Conservation (phyloP, 306 rosid genomes). For the Senna siamea region DNA sequence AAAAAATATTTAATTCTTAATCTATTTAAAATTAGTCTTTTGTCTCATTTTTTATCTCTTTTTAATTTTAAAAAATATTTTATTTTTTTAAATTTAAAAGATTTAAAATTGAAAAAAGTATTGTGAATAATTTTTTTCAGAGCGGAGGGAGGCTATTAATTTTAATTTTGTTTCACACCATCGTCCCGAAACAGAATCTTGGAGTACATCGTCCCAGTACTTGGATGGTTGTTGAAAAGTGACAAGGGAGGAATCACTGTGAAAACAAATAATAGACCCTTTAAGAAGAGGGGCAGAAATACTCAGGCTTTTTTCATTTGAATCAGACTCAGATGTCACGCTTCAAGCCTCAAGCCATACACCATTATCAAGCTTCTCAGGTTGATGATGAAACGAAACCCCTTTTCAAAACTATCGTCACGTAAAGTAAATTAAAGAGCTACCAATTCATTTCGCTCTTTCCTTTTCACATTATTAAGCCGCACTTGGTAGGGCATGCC, state of each 20-base stretch:
- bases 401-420: slow-evolving; percentile 22
- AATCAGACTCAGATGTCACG: slow-evolving; percentile 33
- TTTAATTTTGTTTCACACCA: background rate
- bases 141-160: too few relatives aligned
- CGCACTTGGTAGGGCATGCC: background rate
- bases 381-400: slow-evolving; percentile 46
- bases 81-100: too few relatives aligned
- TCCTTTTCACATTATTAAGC: background rate
- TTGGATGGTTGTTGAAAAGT: slow-evolving; percentile 33
- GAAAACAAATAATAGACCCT: slow-evolving; percentile 24
- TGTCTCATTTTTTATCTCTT: too few relatives aligned
- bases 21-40: too few relatives aligned
- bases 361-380: slow-evolving; percentile 22
- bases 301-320: slow-evolving; percentile 24
- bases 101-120: too few relatives aligned
- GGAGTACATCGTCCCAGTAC: background rate
- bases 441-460: background rate
- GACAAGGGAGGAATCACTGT: slow-evolving; percentile 10
- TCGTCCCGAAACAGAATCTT: background rate
- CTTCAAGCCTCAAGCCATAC: slow-evolving; percentile 26
- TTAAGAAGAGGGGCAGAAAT: slow-evolving; percentile 31
- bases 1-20: too few relatives aligned
- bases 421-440: background rate
- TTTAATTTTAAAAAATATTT: too few relatives aligned
- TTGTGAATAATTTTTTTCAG: too few relatives aligned